Evolutionary conservation across 306 rosid genomes (phyloP), one percentile per base, ranked within the genome.

Genomic region (Cotoneaster glaucophyllus): DNA sequence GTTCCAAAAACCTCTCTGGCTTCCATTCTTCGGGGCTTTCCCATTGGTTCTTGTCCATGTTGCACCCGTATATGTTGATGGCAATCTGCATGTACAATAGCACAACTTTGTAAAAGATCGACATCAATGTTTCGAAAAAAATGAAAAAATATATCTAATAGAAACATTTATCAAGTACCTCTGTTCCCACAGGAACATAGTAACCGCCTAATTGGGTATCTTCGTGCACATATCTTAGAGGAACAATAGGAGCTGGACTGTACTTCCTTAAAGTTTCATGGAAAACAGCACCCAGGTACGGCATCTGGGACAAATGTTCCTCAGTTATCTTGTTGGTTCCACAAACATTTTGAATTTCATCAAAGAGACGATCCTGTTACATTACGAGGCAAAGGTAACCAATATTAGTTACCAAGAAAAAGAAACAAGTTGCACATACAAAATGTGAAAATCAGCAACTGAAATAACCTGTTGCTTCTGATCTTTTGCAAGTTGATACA

Each of bases 211-310:
- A 25, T 64, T 92, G 78, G 17, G 98, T 90, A 74, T 92, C 97
- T 86, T 92, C 98, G 11, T 95, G 93, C 25, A 73, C 93, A 69
- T 83, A 87, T 73, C 99, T 88, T 31, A 88, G 69, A 5, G 99
- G 98, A 37, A 95, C 77, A 15, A 92, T 29, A 0, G 99, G 96
- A 66, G 64, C 93, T 4, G 98, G 97, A 80, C 89, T 90, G 48
- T 95, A 78, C 75, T 81, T 89, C 83, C 99, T 90, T 37, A 95
- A 67, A 12, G 96, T 88, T 80, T 95, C 99, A 78, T 95, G 99
- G 80, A 92, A 95, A n/a, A 92, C 82, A 67, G 97, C 97, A 71
- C 67, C 76, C 64, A 95, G 83, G 77, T 87, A 92, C 15, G 97
- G 96, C 24, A 90, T 76, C 78, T 85, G 83, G 72, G 89, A 56